These are phyloP conservation scores for Aspergillus neoniger DNA, from an alignment of 2,329 filamentous ascomycete genomes.

Conservation along the genomic window DNA sequence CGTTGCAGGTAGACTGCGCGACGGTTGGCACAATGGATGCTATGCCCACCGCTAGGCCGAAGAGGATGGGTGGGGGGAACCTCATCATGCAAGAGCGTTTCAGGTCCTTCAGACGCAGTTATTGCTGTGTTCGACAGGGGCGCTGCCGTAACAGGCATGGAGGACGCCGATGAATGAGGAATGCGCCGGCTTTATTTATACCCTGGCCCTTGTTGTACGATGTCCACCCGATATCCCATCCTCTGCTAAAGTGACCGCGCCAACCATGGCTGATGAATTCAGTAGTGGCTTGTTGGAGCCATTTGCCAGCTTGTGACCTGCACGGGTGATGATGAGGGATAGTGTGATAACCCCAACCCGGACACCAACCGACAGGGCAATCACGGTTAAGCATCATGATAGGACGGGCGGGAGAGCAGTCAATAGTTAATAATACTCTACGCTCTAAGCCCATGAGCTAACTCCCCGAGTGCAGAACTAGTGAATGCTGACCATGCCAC, in stretches of 20 bases:
- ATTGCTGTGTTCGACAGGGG: background rate
- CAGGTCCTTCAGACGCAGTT: background rate
- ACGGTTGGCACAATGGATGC: conserved; percentile 6
- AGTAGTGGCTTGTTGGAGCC: background rate
- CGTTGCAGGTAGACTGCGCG: conserved; percentile 54
- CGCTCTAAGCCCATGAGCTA: background rate
- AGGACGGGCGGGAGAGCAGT: background rate
- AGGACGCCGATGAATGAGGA: background rate
- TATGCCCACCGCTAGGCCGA: conserved; percentile 10
- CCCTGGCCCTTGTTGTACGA: background rate
- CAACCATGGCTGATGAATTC: background rate
- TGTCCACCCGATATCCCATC: background rate
- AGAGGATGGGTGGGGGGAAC: background rate
- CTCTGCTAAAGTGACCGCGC: background rate
- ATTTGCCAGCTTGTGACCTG: background rate
- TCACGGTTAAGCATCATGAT: background rate
- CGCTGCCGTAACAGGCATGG: background rate
- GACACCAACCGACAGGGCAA: background rate
- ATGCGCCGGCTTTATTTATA: background rate
- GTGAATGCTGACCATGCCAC: background rate
- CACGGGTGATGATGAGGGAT: background rate
- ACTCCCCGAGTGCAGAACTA: background rate
- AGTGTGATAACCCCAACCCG: background rate
- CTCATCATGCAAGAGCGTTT: background rate
- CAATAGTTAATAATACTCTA: background rate